Base-by-base conservation (phyloP, 805 yeast species). In the Ogataea degrootiae region DNA sequence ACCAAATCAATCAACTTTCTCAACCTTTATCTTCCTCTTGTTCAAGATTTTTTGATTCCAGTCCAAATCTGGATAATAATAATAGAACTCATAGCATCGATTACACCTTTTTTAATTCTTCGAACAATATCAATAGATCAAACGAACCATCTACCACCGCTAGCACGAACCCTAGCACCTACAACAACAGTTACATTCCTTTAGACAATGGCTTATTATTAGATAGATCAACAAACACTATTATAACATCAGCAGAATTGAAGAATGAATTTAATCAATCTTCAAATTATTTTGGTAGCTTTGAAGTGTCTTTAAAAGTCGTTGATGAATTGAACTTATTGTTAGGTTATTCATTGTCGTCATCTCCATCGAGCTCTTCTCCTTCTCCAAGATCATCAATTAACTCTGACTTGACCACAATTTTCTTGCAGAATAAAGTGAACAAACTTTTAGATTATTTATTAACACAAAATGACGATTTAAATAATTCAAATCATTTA, bases 201-300 rank as follows among this genome's bases (percentile, higher is more conserved):
- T 62, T 83, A 45, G 90, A 85, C 40, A 82, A 83, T 59, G 90
- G 90, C 0, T 66, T 84, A 36, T 56, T 82, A 6, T 65, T 83
- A 39, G 76, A 75, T 45, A 79, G 78, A 41, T 76, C 73, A 47
- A 72, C 75, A 42, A 65, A 62, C 46, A 52, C 60, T 1, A 82
- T 85, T 21, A 68, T 80, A 19, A 79, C 89, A 2, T 80, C 89
- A 0, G 68, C 75, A 0, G 82, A 77, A 7, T 71, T 86, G 45
- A 77, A 77, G 47, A 53, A 63, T 11, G 65, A 77, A 43, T 85
- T 75, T 55, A 50, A 58, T 12, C 72, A 74, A 53, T 77, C 85
- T 0, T 60, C 66, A 12, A 71, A 70, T 38, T 86, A 85, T 61
- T 86, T 84, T 55, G 74, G 80, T n/a, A 70, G 63, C 46, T 60